A percentile compares a stretch with the other conserved stretches of the same genome.
These are phyloP conservation scores for Hymenoscyphus linearis DNA, from an alignment of 2,329 filamentous ascomycete genomes.

Conservation along the genomic window DNA sequence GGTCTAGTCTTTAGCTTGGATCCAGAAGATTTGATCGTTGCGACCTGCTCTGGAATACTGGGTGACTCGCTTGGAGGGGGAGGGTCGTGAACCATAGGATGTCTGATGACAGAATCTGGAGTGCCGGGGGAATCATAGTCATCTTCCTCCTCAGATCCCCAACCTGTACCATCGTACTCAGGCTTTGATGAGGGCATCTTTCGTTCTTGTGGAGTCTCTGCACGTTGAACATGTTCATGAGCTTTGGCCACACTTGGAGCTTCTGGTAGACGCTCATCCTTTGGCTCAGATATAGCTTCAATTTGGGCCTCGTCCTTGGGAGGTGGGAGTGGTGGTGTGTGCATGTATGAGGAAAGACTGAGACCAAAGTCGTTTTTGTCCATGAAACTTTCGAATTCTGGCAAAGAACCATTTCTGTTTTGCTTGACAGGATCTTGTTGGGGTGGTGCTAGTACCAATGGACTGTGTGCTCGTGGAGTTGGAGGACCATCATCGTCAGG, in stretches of 20 bases:
- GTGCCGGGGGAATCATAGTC: slow-evolving; percentile 59
- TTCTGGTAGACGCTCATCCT: slow-evolving; percentile 18
- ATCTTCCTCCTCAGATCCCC: slow-evolving; percentile 50
- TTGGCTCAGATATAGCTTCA: slow-evolving; percentile 11
- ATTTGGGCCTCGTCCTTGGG: slow-evolving; percentile 6
- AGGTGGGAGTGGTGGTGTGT: slow-evolving; percentile 44
- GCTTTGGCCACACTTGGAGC: slow-evolving; percentile 23
- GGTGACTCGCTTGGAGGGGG: slow-evolving; percentile 41
- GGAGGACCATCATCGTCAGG: slow-evolving; percentile 45
- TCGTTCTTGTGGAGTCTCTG: slow-evolving; percentile 28
- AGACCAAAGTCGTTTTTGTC: slow-evolving; percentile 47
- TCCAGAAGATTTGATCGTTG: slow-evolving; percentile 78
- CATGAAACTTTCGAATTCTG: slow-evolving; percentile 44
- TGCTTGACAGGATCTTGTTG: slow-evolving; percentile 19
- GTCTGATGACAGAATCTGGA: slow-evolving; percentile 85
- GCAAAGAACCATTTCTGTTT: slow-evolving; percentile 32
- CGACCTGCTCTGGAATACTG: slow-evolving; percentile 71
- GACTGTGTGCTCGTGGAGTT: slow-evolving; percentile 46
- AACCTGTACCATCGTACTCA: slow-evolving; percentile 59
- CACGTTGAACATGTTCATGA: slow-evolving; percentile 25
- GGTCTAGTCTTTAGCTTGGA: slow-evolving; percentile 84
- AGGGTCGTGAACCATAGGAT: slow-evolving; percentile 46
- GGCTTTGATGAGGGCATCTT: slow-evolving; percentile 45
- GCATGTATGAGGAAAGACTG: slow-evolving; percentile 51
- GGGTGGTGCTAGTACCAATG: slow-evolving; percentile 24